Percentiles rank a stretch among this genome's conserved stretches.
These are phyloP conservation scores for Guillardia theta DNA, from an alignment of 78 protist genomes.

Conservation along the genomic window DNA sequence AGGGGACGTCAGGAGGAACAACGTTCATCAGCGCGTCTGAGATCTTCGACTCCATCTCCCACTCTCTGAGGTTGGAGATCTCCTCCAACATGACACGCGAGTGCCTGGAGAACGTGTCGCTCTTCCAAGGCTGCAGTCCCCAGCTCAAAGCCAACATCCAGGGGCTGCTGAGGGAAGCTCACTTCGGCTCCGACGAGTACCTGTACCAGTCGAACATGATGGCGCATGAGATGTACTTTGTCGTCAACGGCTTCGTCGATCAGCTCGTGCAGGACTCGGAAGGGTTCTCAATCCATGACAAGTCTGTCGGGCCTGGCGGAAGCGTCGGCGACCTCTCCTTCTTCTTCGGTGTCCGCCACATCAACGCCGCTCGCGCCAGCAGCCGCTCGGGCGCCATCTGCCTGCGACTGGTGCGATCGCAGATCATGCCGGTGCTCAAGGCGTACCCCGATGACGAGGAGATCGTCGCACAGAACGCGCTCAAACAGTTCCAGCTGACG, in stretches of 20 bases:
- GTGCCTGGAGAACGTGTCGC: neutral
- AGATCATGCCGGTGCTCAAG: neutral
- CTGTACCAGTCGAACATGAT: neutral
- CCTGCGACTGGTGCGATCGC: neutral
- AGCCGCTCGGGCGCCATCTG: neutral
- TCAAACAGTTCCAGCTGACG: neutral
- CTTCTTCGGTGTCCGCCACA: neutral
- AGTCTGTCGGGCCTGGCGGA: neutral
- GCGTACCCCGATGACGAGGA: neutral
- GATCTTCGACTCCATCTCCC: neutral
- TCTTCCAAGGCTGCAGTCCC: neutral
- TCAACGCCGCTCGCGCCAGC: neutral
- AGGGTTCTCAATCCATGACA: too few relatives aligned
- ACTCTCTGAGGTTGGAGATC: neutral
- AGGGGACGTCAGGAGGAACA: neutral
- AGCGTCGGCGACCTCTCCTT: neutral
- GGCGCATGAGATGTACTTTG: conserved; percentile 20
- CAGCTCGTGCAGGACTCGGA: neutral
- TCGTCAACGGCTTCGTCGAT: neutral
- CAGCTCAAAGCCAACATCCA: neutral
- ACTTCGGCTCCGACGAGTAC: neutral
- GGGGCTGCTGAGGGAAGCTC: neutral
- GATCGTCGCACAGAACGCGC: neutral
- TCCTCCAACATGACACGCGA: neutral
- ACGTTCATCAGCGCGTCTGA: neutral